Evolutionary conservation across 2,329 filamentous ascomycete genomes (phyloP), one percentile per base, ranked within the genome.

Genomic region (Xylariaceae sp.): DNA sequence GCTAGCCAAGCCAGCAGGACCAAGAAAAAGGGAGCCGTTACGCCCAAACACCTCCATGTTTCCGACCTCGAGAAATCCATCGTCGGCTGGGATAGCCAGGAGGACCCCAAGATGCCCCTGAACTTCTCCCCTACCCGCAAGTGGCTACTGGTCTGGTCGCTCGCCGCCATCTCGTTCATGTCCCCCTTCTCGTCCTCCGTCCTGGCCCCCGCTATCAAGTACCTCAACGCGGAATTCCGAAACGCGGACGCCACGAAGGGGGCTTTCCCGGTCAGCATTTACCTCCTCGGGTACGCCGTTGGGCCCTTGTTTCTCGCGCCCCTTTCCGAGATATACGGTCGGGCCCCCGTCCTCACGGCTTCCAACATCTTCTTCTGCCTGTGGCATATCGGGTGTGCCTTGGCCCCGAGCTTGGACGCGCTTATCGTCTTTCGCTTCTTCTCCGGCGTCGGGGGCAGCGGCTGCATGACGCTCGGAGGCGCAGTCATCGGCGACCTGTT

Each of bases 171-270:
- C 67, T 87, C 85, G 7, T 81, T 89, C 61, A 82, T 89, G 66
- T 87, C 85, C 0, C 85, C 86, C 0, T 82, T 89, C 21, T 83
- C 85, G 0, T 87, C 85, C 6, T 85, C 85, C 1, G 87, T 88
- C 51, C 70, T 83, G 18, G 76, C 81, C 1, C 81, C 81, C 2
- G 79, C 78, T 29, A 78, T 81, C 50, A 54, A 57, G 1, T 67
- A 71, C 32, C 69, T 83, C 20, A 75, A 76, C 61, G 58, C 58
- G 10, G 79, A 83, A 23, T 81, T 84, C 51, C 61, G 74, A 42
- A 75, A 75, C 41, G 66, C 65, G 2, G 75, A 74, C 54, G 59
- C 68, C 2, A 78, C 77, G 6, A 63, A 81, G 2, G 77, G 72
- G 2, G 73, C 82, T 9, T 80, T 86, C 65, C 79, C 82, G 12